Evolutionary conservation across 176 grass and related monocot genomes (phyloP).

Genomic region (Themeda triandra): DNA sequence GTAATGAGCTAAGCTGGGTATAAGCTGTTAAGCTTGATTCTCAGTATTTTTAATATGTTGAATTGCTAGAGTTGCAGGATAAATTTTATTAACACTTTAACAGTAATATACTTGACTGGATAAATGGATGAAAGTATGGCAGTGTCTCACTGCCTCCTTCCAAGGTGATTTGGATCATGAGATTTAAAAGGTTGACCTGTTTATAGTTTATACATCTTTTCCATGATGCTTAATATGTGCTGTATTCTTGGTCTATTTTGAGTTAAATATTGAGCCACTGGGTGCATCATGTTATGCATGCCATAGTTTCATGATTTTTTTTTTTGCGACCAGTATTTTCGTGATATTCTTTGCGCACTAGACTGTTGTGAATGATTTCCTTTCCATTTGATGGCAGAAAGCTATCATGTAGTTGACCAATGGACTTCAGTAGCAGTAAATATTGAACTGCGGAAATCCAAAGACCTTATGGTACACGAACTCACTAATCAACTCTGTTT

Average conservation of each 20-base stretch:
- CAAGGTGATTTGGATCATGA: background rate
- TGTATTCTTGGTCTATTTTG: background rate
- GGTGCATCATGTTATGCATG: background rate
- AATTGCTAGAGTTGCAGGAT: background rate
- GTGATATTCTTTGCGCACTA: background rate
- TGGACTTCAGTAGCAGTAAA: background rate
- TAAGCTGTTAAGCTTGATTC: background rate
- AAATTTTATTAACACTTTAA: background rate
- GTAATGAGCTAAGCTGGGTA: background rate
- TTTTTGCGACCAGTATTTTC: too few relatives aligned
- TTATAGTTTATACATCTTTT: background rate
- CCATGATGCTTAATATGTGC: background rate
- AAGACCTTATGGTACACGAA: background rate
- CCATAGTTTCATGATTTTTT: background rate
- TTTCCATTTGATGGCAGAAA: background rate
- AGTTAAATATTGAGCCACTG: background rate
- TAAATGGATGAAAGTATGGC: background rate
- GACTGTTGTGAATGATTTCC: background rate
- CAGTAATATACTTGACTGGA: background rate
- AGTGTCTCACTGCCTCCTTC: background rate
- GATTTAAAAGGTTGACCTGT: background rate
- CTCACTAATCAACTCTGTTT: conserved; percentile 5
- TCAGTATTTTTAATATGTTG: background rate
- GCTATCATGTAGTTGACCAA: background rate
- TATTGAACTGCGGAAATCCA: background rate